A percentile compares a stretch with the other conserved stretches of the same genome.
Evolutionary conservation across 129 eudicot species (phyloP).

Genomic region (Calendula officinalis): DNA sequence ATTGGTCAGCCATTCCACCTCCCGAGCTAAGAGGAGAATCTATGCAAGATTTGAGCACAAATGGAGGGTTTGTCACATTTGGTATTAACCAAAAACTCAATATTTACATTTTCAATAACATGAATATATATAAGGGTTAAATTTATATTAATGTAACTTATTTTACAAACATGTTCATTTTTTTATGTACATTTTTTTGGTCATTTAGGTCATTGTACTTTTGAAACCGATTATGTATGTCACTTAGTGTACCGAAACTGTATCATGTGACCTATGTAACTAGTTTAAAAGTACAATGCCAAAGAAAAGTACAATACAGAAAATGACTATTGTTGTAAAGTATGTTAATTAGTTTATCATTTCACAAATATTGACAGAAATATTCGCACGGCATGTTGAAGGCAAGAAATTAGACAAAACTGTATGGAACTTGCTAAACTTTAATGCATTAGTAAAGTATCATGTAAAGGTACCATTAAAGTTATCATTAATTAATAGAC

Average conservation of each 20-base stretch:
- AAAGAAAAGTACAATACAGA: too few relatives aligned
- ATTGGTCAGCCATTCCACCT: conserved; percentile 97
- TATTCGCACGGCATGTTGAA: conserved; percentile 60
- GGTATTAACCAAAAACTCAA: conserved; percentile 45
- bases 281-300: too few relatives aligned
- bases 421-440: conserved; percentile 88
- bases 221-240: too few relatives aligned
- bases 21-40: conserved; percentile 85
- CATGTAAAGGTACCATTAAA: conserved; percentile 70
- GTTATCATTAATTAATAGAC: background rate
- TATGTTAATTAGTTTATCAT: background rate
- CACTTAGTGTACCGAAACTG: too few relatives aligned
- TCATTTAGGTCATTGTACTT: too few relatives aligned
- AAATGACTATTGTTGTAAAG: too few relatives aligned
- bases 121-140: too few relatives aligned
- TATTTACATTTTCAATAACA: background rate
- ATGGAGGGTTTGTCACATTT: conserved; percentile 89
- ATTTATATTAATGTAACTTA: too few relatives aligned
- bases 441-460: conserved; percentile 69
- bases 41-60: conserved; percentile 84
- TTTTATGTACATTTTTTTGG: too few relatives aligned
- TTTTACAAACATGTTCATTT: too few relatives aligned
- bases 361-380: conserved; percentile 42
- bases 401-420: conserved; percentile 90
- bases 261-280: too few relatives aligned